Conservation (phyloP, 2,329 filamentous ascomycete genomes). For the Scedosporium apiospermum region DNA sequence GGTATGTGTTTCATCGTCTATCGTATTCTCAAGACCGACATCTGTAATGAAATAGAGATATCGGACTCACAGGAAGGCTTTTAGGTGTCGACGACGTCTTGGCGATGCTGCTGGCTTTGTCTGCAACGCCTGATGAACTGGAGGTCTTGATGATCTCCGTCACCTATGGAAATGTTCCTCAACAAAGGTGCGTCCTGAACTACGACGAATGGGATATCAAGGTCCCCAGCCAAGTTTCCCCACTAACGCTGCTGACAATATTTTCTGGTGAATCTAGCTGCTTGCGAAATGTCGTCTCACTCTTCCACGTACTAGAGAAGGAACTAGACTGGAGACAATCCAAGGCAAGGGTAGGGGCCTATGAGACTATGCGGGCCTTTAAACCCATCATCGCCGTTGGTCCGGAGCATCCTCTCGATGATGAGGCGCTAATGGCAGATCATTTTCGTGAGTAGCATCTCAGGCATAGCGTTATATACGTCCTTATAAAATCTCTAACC, state of each 20-base stretch:
- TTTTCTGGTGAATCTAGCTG: slow-evolving; percentile 37
- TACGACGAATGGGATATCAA: neutral
- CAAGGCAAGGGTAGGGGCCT: slow-evolving; percentile 59
- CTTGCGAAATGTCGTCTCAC: slow-evolving; percentile 75
- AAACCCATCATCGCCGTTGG: slow-evolving; percentile 84
- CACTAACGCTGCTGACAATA: no score
- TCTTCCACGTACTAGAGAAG: slow-evolving; percentile 87
- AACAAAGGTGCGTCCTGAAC: slow-evolving; percentile 53
- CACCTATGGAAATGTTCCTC: slow-evolving; percentile 88
- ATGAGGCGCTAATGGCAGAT: slow-evolving; percentile 70
- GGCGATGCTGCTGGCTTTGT: slow-evolving; percentile 77
- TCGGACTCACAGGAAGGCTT: neutral
- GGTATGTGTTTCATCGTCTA: slow-evolving; percentile 34
- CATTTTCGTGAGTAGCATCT: slow-evolving; percentile 66
- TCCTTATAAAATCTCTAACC: neutral
- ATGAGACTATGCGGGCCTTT: slow-evolving; percentile 58
- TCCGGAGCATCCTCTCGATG: slow-evolving; percentile 74
- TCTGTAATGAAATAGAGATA: neutral
- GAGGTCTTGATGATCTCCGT: slow-evolving; percentile 79
- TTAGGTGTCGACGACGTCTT: slow-evolving; percentile 83
- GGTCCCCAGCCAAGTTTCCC: neutral
- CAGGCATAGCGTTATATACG: neutral
- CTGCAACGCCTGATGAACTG: slow-evolving; percentile 71
- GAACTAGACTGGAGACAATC: slow-evolving; percentile 75
- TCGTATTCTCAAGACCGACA: neutral